phyloP scores from a whole-genome alignment of 306 rosid genomes.

The Canavalia gladiata region DNA sequence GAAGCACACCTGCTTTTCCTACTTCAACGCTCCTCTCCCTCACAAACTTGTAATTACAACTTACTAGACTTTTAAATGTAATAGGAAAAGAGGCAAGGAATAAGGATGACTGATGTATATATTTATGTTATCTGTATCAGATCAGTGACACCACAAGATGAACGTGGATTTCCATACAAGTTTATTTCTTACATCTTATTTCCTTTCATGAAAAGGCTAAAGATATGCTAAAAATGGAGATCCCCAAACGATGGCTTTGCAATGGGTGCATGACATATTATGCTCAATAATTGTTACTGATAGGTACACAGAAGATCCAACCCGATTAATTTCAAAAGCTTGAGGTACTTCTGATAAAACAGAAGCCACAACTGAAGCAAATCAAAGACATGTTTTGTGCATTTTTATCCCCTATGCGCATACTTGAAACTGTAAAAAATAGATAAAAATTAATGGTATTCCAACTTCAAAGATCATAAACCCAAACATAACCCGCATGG shows the following conservation, averaged over 20 bases:
- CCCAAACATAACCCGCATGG: background rate
- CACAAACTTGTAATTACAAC: background rate
- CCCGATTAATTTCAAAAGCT: too few species aligned
- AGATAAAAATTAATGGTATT: background rate
- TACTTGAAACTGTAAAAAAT: background rate
- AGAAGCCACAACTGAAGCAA: background rate
- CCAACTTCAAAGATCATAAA: background rate
- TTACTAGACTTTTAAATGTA: background rate
- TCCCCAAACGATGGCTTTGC: too few species aligned
- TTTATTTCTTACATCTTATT: background rate
- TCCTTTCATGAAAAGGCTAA: background rate
- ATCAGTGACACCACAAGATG: background rate
- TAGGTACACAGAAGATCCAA: too few species aligned
- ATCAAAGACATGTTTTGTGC: too few species aligned
- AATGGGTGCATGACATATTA: too few species aligned
- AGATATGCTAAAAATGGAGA: too few species aligned
- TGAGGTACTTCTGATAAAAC: background rate
- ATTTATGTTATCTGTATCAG: background rate
- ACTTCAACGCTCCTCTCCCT: background rate
- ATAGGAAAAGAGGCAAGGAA: background rate
- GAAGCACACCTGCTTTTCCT: background rate
- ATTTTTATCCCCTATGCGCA: background rate
- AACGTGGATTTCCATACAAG: slow-evolving; percentile 1
- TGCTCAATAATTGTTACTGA: too few species aligned
- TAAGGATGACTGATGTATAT: background rate